These are phyloP conservation scores for Hansenula sp. DNA, from an alignment of 1,139 yeast species.

Conservation along the genomic window DNA sequence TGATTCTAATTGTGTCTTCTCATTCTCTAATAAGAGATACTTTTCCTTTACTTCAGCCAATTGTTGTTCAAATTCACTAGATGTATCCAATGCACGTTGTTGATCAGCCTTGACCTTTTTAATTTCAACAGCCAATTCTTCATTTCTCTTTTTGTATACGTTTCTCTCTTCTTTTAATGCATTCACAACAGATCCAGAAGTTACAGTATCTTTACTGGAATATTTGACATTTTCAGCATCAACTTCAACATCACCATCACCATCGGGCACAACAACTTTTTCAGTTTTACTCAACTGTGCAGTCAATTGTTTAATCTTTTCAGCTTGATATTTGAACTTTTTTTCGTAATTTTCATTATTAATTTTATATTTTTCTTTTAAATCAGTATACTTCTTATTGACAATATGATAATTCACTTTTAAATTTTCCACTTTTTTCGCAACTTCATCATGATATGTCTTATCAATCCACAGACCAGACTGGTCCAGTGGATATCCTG, in stretches of 20 bases:
- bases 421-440: neutral
- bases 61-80: conserved; percentile 3
- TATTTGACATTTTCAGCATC: conserved; percentile 12
- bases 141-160: conserved; percentile 4
- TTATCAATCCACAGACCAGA: neutral
- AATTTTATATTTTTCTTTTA: conserved; percentile 2
- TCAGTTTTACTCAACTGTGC: conserved; percentile 6
- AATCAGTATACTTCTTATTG: conserved; percentile 2
- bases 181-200: neutral
- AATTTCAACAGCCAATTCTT: conserved; percentile 2
- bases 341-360: neutral
- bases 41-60: conserved; percentile 7
- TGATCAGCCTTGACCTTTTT: conserved; percentile 4
- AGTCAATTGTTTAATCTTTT: conserved; percentile 7
- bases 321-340: conserved; percentile 4
- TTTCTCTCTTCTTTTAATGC: conserved; percentile 11
- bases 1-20: conserved; percentile 1
- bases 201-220: neutral
- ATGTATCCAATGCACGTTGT: neutral
- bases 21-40: conserved; percentile 5
- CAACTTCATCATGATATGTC: conserved; percentile 1
- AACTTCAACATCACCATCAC: conserved; percentile 12
- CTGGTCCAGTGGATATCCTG: neutral
- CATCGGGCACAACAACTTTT: conserved; percentile 3
- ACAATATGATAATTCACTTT: neutral